Percentiles rank a stretch among this genome's conserved stretches.
Conservation (phyloP, 2,329 filamentous ascomycete genomes). For the Westerdykella aurantiaca region DNA sequence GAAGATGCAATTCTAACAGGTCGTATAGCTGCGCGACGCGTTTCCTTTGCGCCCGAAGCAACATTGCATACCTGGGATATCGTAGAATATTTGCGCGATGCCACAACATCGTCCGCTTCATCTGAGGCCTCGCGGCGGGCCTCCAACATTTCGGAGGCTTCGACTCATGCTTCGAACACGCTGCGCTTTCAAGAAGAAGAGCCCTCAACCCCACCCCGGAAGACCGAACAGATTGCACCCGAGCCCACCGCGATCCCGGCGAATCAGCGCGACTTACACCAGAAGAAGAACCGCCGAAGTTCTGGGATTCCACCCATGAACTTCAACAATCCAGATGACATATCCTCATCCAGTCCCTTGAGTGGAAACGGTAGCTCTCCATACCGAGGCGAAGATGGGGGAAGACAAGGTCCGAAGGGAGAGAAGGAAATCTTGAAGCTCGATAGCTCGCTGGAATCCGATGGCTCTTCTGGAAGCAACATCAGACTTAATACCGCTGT, state of each 20-base stretch:
- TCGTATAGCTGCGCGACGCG: constrained; percentile 67
- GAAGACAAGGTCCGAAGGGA: constrained; percentile 56
- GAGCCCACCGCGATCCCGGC: constrained; percentile 56
- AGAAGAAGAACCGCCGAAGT: constrained; percentile 55
- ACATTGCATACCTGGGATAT: constrained; percentile 97
- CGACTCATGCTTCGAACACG: constrained; percentile 15
- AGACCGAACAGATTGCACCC: constrained; percentile 55
- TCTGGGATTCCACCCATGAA: constrained; percentile 61
- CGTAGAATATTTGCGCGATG: constrained; percentile 81
- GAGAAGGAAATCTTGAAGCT: constrained; percentile 66
- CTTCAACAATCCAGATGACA: constrained; percentile 58
- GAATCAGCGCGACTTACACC: constrained; percentile 59
- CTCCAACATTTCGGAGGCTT: constrained; percentile 52
- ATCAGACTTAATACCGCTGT: constrained; percentile 72
- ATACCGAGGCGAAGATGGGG: constrained; percentile 43
- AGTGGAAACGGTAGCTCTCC: constrained; percentile 51
- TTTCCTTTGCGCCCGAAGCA: constrained; percentile 95
- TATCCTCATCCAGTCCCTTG: constrained; percentile 72
- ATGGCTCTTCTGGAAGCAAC: constrained; percentile 58
- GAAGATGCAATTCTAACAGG: constrained; percentile 9
- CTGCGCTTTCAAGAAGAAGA: constrained; percentile 37
- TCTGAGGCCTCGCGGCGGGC: constrained; percentile 70
- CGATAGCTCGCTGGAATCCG: constrained; percentile 50
- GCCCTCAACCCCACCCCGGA: constrained; percentile 58
- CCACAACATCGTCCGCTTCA: constrained; percentile 66